These are phyloP conservation scores for Sugiyamaella chiloensis DNA, from an alignment of 805 yeast genomes.

Conservation along the genomic window DNA sequence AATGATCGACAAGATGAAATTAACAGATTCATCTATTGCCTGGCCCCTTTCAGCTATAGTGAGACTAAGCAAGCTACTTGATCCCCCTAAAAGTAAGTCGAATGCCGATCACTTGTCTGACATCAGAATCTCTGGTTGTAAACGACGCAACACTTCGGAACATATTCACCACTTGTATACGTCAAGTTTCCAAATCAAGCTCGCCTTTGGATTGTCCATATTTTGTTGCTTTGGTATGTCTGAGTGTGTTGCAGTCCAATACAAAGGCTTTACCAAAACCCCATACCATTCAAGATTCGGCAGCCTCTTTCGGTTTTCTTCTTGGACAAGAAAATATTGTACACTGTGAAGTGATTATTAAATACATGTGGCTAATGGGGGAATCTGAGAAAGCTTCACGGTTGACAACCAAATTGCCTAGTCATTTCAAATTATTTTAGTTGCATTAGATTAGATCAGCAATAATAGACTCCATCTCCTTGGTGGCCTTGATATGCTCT, in stretches of 20 bases:
- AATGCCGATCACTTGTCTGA: no score
- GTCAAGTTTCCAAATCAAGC: neutral
- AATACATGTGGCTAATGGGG: neutral
- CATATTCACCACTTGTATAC: neutral
- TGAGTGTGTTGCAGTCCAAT: neutral
- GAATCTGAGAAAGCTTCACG: neutral
- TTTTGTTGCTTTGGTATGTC: neutral
- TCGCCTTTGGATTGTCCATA: neutral
- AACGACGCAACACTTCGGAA: neutral
- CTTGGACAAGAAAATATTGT: neutral
- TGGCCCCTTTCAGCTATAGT: neutral
- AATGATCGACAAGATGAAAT: neutral
- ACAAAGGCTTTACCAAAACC: neutral
- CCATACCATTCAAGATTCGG: neutral
- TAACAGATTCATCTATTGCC: neutral
- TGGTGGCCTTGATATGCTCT: conserved; percentile 40
- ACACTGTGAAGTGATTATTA: neutral
- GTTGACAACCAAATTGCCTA: neutral
- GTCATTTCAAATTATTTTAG: no score
- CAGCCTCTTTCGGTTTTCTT: neutral
- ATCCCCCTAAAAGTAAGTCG: neutral
- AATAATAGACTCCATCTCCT: neutral
- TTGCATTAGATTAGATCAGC: neutral
- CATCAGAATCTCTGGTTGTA: neutral
- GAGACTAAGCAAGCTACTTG: neutral